These are phyloP conservation scores for Monilinia vaccinii-corymbosi DNA, from an alignment of 2,329 filamentous ascomycete genomes.

Conservation along the genomic window DNA sequence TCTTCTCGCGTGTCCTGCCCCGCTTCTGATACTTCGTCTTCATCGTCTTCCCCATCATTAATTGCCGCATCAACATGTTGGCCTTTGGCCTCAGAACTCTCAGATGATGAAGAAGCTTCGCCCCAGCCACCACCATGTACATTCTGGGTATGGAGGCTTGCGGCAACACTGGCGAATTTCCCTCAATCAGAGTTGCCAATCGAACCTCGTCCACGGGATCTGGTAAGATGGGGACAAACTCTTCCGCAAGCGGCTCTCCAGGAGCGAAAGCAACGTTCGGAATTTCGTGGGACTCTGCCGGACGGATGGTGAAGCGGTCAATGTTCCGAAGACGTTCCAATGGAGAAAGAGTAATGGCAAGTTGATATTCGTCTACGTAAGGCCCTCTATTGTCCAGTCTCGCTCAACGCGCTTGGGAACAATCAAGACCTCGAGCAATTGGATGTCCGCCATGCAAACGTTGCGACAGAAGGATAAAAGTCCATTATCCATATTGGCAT, in stretches of 20 bases:
- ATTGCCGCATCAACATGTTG: too few species aligned
- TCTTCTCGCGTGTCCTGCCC: too few species aligned
- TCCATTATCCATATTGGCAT: accelerated
- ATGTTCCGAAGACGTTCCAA: neutral
- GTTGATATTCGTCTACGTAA: neutral
- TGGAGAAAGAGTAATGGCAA: neutral
- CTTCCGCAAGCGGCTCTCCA: neutral
- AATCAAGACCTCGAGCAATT: neutral
- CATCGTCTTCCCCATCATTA: too few species aligned
- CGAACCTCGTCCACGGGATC: neutral
- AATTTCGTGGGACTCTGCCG: neutral
- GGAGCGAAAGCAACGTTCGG: accelerated
- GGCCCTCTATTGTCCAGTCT: neutral
- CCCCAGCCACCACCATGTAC: too few species aligned
- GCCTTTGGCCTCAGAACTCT: too few species aligned
- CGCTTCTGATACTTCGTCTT: too few species aligned
- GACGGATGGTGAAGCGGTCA: neutral
- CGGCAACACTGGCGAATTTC: too few species aligned
- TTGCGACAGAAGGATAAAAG: neutral
- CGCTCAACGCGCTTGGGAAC: neutral
- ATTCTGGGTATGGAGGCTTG: too few species aligned
- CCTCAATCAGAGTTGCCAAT: neutral
- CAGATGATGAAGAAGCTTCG: too few species aligned
- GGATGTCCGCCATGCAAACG: neutral
- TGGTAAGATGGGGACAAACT: neutral